A percentile compares a stretch with the other conserved stretches of the same genome.
phyloP scores from a whole-genome alignment of 768 basidiomycete genomes.

The Trametes cinnabarina region DNA sequence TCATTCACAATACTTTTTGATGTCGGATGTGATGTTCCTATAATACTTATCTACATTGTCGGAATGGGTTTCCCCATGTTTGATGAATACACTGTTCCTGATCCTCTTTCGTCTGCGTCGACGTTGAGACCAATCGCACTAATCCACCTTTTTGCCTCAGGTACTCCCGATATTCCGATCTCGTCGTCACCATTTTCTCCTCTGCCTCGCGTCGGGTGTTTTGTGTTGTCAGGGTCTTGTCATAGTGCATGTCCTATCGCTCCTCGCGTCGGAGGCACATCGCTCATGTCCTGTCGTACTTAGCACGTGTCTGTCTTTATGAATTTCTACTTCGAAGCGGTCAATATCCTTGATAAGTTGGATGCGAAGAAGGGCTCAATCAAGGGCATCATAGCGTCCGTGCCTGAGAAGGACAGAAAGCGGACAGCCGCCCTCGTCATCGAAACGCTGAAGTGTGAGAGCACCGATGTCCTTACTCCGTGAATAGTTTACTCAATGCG shows the following conservation, averaged over 20 bases:
- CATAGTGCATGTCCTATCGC: constrained; percentile 11
- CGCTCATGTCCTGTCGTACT: constrained; percentile 23
- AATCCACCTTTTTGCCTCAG: background rate
- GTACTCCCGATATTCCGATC: background rate
- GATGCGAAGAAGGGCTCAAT: constrained; percentile 91
- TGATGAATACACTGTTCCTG: constrained; percentile 45
- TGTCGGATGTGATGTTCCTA: constrained; percentile 48
- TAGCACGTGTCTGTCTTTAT: constrained; percentile 43
- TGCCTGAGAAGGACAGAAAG: constrained; percentile 73
- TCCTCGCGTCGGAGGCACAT: constrained; percentile 24
- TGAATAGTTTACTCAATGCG: background rate
- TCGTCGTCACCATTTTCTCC: background rate
- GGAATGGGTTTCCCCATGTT: constrained; percentile 49
- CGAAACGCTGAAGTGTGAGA: constrained; percentile 92
- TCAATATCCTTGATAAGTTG: constrained; percentile 77
- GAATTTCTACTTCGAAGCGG: constrained; percentile 96
- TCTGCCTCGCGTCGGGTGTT: background rate
- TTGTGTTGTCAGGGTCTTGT: background rate
- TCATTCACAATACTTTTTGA: background rate
- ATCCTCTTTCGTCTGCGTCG: constrained; percentile 6
- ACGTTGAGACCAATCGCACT: background rate
- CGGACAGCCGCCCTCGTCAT: constrained; percentile 85
- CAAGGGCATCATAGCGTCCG: constrained; percentile 72
- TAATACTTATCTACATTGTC: constrained; percentile 91
- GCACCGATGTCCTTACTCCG: background rate